phyloP scores from a whole-genome alignment of 148 eudicot genomes.

The Rhododendron williamsianum region DNA sequence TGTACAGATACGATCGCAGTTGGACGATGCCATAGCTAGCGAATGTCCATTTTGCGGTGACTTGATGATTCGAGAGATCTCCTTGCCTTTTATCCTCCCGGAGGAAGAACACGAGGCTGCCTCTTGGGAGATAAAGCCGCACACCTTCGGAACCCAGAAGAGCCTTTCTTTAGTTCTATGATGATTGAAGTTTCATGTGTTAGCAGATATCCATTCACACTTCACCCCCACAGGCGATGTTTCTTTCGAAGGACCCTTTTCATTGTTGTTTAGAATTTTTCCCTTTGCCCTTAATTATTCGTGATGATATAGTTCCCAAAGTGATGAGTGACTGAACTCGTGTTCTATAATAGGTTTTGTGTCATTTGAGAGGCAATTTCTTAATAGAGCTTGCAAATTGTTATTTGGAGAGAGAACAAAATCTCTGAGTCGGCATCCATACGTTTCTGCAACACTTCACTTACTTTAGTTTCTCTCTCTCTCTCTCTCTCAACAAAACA shows the following conservation, averaged over 20 bases:
- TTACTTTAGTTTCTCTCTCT: no score
- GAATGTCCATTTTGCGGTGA: conserved; percentile 98
- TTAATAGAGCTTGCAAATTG: not conserved
- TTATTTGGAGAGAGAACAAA: not conserved
- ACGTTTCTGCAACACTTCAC: no score
- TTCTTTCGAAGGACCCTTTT: not conserved
- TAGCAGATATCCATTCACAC: not conserved
- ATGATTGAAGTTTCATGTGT: conserved; percentile 10
- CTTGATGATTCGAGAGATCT: conserved; percentile 87
- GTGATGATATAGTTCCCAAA: not conserved
- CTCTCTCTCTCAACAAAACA: not conserved
- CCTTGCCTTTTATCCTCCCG: conserved; percentile 68
- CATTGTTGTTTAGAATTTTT: not conserved
- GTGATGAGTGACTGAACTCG: not conserved
- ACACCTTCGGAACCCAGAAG: conserved; percentile 40
- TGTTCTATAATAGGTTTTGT: not conserved
- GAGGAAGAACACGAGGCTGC: conserved; percentile 52
- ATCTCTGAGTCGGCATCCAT: not conserved
- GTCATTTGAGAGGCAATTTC: not conserved
- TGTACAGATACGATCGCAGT: conserved; percentile 70
- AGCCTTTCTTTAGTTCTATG: conserved; percentile 50
- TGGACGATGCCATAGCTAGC: conserved; percentile 87
- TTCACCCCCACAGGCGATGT: not conserved
- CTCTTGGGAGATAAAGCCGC: conserved; percentile 78
- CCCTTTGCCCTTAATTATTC: no score